Evolutionary conservation across 176 grass and related monocot species (phyloP), one percentile per base, ranked within the genome.

Genomic region (sorghum (Sorghum bicolor)): DNA sequence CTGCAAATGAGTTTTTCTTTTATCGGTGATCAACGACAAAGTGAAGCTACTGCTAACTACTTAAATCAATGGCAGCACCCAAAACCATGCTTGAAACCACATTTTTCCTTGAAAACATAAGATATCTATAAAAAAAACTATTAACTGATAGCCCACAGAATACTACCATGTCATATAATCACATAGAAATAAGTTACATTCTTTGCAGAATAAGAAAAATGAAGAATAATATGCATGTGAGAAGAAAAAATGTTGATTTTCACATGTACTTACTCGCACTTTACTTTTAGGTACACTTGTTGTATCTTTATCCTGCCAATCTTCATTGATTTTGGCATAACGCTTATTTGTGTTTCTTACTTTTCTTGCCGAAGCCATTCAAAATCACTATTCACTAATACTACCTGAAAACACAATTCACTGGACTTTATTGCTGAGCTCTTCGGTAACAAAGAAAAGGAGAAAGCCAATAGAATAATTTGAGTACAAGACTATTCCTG

Each of bases 301-400:
- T 12, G 72, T 71, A 78, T 99, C 96, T 77, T 94, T 94, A 68
- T 94, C 93, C 44, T 85, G 37, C 93, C 91, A 96, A 17, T 92
- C 93, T 64, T 99, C 93, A 45, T 87, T 96, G 70, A 90, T 68
- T 84, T 96, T 96, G 40, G 91, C 80, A 89, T 92, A 99, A 22
- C 87, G 88, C 61, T 94, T 99, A 80, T 90, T 93, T 13, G 78
- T 81, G 72, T 94, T 96, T 76, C 93, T 96, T 48, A 83, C 78
- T 93, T 99, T 99, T 65, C 96, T 90, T 69, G 96, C 81, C 37
- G 96, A 96, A 71, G 93, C 90, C 96, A 99, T 95, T 77, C 68
- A 29, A 76, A 73, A 52, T 67, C 76, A 39, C 17, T 52, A 52
- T 52, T 52, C 48, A 52, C 74, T 60, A 36, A 78, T 44, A 25